phyloP scores from a whole-genome alignment of 2,329 filamentous ascomycete genomes.

The Sporothrix globosa region DNA sequence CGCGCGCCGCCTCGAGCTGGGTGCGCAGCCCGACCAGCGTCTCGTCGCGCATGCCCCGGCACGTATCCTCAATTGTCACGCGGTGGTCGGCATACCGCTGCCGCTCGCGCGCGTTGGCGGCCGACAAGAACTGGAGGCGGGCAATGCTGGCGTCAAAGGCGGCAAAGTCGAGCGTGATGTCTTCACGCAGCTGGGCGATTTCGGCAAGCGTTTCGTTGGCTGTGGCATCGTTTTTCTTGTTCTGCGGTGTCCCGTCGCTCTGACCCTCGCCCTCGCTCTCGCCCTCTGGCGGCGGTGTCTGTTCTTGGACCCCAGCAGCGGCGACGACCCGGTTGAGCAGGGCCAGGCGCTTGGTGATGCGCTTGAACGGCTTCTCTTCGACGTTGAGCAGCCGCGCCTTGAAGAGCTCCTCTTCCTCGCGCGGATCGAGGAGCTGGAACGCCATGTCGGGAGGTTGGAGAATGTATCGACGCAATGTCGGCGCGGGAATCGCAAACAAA shows the following conservation, averaged over 20 bases:
- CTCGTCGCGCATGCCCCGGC: constrained; percentile 74
- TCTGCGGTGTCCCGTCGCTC: too few relatives aligned
- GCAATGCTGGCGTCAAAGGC: constrained; percentile 84
- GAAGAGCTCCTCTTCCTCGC: constrained; percentile 82
- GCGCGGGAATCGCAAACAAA: neutral
- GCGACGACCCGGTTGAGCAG: constrained; percentile 67
- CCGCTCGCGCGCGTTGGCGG: constrained; percentile 81
- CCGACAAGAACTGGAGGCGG: constrained; percentile 82
- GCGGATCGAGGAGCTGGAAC: constrained; percentile 72
- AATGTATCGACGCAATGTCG: neutral
- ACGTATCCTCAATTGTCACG: constrained; percentile 74
- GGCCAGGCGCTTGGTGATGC: constrained; percentile 79
- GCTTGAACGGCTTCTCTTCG: constrained; percentile 90
- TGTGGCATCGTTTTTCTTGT: constrained; percentile 41
- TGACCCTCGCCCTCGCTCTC: constrained; percentile 31
- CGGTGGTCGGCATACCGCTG: constrained; percentile 82
- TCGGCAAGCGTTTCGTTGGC: constrained; percentile 45
- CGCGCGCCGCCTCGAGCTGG: constrained; percentile 77
- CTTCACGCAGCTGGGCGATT: constrained; percentile 74
- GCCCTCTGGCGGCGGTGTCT: constrained; percentile 68
- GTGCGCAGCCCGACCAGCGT: constrained; percentile 67
- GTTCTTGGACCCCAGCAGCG: constrained; percentile 52
- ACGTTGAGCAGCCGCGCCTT: constrained; percentile 84
- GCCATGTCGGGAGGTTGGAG: constrained; percentile 19
- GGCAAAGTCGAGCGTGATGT: constrained; percentile 84